phyloP scores from a whole-genome alignment of 495 filamentous ascomycete species.

The Podospora conica region DNA sequence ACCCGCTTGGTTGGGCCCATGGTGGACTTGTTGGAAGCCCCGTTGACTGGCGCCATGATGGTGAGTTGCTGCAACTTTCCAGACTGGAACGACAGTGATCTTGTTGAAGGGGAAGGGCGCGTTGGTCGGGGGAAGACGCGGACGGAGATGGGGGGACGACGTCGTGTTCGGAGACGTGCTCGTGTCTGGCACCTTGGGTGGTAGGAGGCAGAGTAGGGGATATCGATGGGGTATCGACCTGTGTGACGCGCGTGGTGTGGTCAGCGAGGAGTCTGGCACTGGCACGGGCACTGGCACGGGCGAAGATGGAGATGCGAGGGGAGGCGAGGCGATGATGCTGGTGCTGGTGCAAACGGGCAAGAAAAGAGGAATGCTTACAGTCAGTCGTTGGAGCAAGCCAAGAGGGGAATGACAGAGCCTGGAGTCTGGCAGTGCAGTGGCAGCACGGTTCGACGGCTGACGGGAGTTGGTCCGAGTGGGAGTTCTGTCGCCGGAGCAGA shows the following conservation, averaged over 20 bases:
- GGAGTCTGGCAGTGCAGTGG: not conserved
- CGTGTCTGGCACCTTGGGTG: not conserved
- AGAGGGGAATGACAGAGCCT: not conserved
- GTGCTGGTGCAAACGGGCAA: not conserved
- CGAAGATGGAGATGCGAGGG: not conserved
- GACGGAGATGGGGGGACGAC: not conserved
- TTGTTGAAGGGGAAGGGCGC: not conserved
- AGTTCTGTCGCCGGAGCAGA: not conserved
- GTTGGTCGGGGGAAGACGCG: not conserved
- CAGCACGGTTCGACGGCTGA: not conserved
- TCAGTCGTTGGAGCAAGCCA: not conserved
- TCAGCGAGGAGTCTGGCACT: not conserved
- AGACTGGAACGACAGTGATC: not conserved
- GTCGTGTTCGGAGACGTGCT: not conserved
- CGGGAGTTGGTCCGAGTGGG: not conserved
- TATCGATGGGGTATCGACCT: slow-evolving; percentile 13
- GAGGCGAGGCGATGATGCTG: not conserved
- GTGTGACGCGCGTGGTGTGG: slow-evolving; percentile 15
- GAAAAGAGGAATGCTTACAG: not conserved
- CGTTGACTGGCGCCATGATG: slow-evolving; percentile 27
- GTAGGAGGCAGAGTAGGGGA: slow-evolving; percentile 10
- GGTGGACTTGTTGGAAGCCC: slow-evolving; percentile 17
- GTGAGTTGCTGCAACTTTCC: not conserved
- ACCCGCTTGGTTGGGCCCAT: slow-evolving; percentile 16
- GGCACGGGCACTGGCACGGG: not conserved